phyloP scores from a whole-genome alignment of 306 rosid genomes.

The Cicer cuneatum region DNA sequence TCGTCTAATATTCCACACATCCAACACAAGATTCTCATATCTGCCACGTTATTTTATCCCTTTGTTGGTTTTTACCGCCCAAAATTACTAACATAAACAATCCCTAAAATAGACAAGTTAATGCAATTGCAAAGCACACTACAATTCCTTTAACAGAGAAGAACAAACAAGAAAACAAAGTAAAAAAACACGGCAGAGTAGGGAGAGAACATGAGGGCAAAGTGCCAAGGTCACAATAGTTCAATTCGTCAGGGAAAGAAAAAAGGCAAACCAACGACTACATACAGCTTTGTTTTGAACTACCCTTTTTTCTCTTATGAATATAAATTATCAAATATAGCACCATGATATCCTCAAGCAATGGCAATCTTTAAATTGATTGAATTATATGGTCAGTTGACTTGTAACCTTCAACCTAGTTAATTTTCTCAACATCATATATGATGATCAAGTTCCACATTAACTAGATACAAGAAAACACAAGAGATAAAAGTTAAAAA shows the following conservation, averaged over 20 bases:
- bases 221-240: not conserved
- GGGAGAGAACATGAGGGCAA: not conserved
- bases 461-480: conserved; percentile 16
- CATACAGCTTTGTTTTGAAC: not conserved
- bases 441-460: not conserved
- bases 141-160: not conserved
- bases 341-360: not conserved
- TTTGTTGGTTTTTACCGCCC: too few relatives aligned
- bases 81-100: conserved; percentile 6
- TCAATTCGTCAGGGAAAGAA: not conserved
- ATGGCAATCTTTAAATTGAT: not conserved
- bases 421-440: not conserved
- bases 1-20: too few relatives aligned
- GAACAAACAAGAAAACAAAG: not conserved
- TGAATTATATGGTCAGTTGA: not conserved
- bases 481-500: not conserved
- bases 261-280: too few relatives aligned
- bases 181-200: not conserved
- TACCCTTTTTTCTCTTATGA: not conserved
- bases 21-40: too few relatives aligned
- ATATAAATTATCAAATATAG: conserved; percentile 9
- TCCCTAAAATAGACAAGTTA: conserved; percentile 11
- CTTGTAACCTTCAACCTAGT: conserved; percentile 20
- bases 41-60: too few relatives aligned
- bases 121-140: not conserved